phyloP scores from a whole-genome alignment of 345 rosid genomes.

The Lumnitzera racemosa region DNA sequence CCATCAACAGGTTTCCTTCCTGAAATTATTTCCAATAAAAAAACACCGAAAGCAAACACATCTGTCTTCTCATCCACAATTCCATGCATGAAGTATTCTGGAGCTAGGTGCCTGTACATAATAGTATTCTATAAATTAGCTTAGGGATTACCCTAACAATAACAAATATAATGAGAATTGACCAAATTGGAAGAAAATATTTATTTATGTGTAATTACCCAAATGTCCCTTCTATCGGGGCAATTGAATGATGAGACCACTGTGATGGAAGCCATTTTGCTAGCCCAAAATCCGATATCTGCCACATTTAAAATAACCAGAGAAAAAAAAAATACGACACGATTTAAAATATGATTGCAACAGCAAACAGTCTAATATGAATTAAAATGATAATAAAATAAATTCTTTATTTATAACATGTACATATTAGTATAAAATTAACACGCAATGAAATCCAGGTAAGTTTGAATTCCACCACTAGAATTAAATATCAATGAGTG shows the following conservation, averaged over 20 bases:
- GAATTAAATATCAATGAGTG: no score
- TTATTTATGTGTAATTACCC: slow-evolving; percentile 32
- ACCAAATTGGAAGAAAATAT: no score
- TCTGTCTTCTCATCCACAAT: slow-evolving; percentile 97
- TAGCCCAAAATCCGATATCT: slow-evolving; percentile 95
- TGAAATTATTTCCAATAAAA: slow-evolving; percentile 76
- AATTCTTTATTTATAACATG: no score
- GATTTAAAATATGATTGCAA: no score
- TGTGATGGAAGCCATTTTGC: slow-evolving; percentile 99
- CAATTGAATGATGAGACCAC: slow-evolving; percentile 97
- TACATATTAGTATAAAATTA: no score
- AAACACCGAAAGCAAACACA: slow-evolving; percentile 94
- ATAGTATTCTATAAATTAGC: no score
- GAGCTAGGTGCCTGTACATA: slow-evolving; percentile 69
- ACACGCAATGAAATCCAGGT: no score
- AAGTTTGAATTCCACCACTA: no score
- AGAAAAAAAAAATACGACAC: not conserved
- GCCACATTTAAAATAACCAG: not conserved
- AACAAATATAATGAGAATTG: not conserved
- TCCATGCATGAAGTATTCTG: slow-evolving; percentile 95
- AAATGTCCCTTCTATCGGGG: slow-evolving; percentile 97
- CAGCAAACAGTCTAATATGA: no score
- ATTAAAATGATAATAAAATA: no score
- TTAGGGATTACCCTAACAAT: no score
- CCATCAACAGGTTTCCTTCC: slow-evolving; percentile 87